A percentile compares a stretch with the other conserved stretches of the same genome.
These are phyloP conservation scores for Lachnellula cervina DNA, from an alignment of 2,329 filamentous ascomycete genomes.

Conservation along the genomic window DNA sequence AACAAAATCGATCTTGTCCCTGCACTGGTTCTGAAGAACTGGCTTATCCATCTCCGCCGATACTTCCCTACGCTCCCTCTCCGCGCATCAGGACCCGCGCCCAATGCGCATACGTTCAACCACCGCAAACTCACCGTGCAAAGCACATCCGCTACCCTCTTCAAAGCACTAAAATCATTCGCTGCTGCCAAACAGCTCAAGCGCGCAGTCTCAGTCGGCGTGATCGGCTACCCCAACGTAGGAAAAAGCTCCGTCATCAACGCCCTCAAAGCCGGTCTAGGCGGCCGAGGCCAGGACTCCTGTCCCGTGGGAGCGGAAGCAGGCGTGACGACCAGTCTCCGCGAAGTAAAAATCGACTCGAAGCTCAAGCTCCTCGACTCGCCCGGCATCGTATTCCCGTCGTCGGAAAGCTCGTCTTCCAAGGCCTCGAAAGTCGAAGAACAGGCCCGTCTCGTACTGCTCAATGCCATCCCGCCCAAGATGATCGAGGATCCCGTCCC, in stretches of 20 bases:
- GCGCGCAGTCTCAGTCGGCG: slow-evolving; percentile 82
- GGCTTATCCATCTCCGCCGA: slow-evolving; percentile 77
- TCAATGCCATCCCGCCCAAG: slow-evolving; percentile 89
- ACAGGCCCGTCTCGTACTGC: slow-evolving; percentile 77
- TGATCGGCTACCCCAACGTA: slow-evolving; percentile 94
- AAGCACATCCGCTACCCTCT: slow-evolving; percentile 77
- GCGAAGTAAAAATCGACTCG: slow-evolving; percentile 89
- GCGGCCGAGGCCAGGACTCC: slow-evolving; percentile 55
- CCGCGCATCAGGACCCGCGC: slow-evolving; percentile 73
- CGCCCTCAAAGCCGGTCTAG: slow-evolving; percentile 73
- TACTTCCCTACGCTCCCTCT: slow-evolving; percentile 91
- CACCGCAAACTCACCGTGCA: slow-evolving; percentile 85
- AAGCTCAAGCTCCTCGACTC: slow-evolving; percentile 92
- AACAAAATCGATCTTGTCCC: slow-evolving; percentile 96
- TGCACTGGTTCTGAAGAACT: slow-evolving; percentile 72
- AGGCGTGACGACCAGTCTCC: slow-evolving; percentile 82
- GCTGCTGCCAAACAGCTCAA: slow-evolving; percentile 80
- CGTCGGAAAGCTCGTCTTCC: slow-evolving; percentile 45
- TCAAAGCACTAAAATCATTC: slow-evolving; percentile 86
- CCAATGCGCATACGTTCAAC: slow-evolving; percentile 87
- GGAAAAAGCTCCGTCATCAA: slow-evolving; percentile 98
- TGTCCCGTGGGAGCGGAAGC: slow-evolving; percentile 90
- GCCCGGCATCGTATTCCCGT: slow-evolving; percentile 90
- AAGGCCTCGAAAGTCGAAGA: slow-evolving; percentile 60
- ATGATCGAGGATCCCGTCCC: slow-evolving; percentile 91